A percentile compares a stretch with the other conserved stretches of the same genome.
Evolutionary conservation across 2,329 filamentous ascomycete species (phyloP).

Genomic region (Fusarium sp.): DNA sequence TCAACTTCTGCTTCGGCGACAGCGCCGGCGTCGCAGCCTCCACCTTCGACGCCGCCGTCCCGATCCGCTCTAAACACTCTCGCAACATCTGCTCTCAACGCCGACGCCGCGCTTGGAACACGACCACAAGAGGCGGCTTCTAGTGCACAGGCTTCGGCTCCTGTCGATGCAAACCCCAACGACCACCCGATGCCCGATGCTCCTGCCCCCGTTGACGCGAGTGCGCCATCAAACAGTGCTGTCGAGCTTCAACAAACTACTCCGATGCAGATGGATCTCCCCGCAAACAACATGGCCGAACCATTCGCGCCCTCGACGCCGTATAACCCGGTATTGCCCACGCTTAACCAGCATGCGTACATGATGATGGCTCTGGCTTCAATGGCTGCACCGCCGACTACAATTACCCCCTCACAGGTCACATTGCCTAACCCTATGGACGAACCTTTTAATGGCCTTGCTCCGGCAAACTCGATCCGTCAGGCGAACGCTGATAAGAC

Average conservation of each 20-base stretch:
- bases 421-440: conserved; percentile 52
- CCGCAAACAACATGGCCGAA: conserved; percentile 35
- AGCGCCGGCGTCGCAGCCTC: conserved; percentile 16
- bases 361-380: conserved; percentile 57
- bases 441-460: conserved; percentile 43
- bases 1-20: conserved; percentile 6
- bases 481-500: conserved; percentile 51
- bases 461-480: conserved; percentile 46
- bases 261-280: conserved; percentile 30
- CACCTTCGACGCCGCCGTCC: conserved; percentile 37
- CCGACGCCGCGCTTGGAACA: conserved; percentile 27
- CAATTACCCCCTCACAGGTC: conserved; percentile 57
- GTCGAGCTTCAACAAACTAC: conserved; percentile 32
- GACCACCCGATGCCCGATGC: conserved; percentile 40
- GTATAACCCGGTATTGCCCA: conserved; percentile 47
- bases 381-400: conserved; percentile 54
- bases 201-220: conserved; percentile 17
- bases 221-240: conserved; percentile 14
- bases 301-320: conserved; percentile 47
- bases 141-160: conserved; percentile 16
- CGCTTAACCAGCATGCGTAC: conserved; percentile 51
- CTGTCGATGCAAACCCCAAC: conserved; percentile 22
- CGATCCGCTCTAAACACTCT: conserved; percentile 8
- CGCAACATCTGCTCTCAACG: conserved; percentile 7
- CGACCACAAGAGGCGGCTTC: conserved; percentile 34